Evolutionary conservation across 2,329 filamentous ascomycete genomes (phyloP).

Genomic region (Colletotrichum abscissum): DNA sequence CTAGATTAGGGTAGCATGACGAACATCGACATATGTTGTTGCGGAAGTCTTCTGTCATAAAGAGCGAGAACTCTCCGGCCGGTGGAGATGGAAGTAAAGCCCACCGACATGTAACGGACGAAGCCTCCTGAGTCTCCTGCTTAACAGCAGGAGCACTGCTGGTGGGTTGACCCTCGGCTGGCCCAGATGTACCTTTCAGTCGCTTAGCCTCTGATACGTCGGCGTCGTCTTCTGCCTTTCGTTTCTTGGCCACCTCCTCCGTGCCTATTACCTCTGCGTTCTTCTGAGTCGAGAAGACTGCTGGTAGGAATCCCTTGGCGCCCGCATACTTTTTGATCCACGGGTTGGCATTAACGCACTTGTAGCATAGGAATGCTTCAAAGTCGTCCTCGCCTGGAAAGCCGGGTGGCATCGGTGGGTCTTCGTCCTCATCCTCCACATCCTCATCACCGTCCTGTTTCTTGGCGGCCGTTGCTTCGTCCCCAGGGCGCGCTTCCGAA

Average conservation of each 20-base stretch:
- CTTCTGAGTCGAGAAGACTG: constrained; percentile 66
- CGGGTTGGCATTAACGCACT: constrained; percentile 86
- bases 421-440: constrained; percentile 67
- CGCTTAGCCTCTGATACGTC: constrained; percentile 60
- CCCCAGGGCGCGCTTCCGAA: constrained; percentile 47
- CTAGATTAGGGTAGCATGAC: constrained; percentile 80
- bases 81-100: constrained; percentile 67
- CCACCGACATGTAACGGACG: constrained; percentile 65
- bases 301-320: constrained; percentile 79
- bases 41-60: constrained; percentile 84
- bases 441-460: constrained; percentile 42
- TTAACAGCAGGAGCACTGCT: constrained; percentile 17
- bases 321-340: constrained; percentile 94
- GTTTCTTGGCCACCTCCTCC: constrained; percentile 64
- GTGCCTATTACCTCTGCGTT: constrained; percentile 33
- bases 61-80: constrained; percentile 76
- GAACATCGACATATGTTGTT: constrained; percentile 84
- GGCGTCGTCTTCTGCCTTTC: constrained; percentile 70
- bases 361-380: constrained; percentile 91
- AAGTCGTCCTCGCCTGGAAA: constrained; percentile 93
- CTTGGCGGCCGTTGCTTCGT: constrained; percentile 31
- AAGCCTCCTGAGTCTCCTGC: constrained; percentile 24
- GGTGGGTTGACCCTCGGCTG: constrained; percentile 26
- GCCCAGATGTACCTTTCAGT: constrained; percentile 56
- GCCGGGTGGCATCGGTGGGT: constrained; percentile 79